These are phyloP conservation scores for Microbotryomycetes sp. DNA, from an alignment of 1,284 basidiomycete species.

Conservation along the genomic window DNA sequence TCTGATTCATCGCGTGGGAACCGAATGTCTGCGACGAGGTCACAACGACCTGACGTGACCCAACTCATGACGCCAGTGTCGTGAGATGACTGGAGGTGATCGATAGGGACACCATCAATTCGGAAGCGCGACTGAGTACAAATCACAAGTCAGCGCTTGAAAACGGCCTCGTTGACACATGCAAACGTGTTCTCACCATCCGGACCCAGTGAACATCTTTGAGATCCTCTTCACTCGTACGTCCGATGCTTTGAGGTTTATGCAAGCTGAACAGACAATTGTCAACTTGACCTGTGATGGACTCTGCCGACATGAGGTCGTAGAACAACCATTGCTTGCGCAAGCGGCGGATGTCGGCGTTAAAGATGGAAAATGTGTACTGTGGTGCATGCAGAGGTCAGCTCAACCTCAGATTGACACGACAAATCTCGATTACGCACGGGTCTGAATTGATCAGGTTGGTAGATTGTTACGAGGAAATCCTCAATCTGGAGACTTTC, in stretches of 20 bases:
- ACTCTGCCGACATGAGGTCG: constrained; percentile 62
- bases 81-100: constrained; percentile 83
- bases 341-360: constrained; percentile 76
- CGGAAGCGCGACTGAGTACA: constrained; percentile 72
- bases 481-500: constrained; percentile 86
- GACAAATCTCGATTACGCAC: constrained; percentile 27
- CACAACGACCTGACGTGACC: constrained; percentile 93
- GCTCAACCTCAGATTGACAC: neutral
- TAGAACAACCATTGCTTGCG: constrained; percentile 92
- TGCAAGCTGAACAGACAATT: constrained; percentile 96
- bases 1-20: constrained; percentile 67
- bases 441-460: constrained; percentile 85
- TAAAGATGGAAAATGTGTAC: constrained; percentile 91
- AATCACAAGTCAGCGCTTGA: neutral
- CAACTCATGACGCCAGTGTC: constrained; percentile 84
- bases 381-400: neutral
- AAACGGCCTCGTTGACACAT: too few relatives aligned
- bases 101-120: constrained; percentile 93
- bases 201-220: constrained; percentile 75
- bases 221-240: constrained; percentile 74
- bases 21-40: constrained; percentile 95
- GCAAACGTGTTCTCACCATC: constrained; percentile 59
- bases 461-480: constrained; percentile 87
- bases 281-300: constrained; percentile 94
- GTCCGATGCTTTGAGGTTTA: constrained; percentile 89